phyloP scores from a whole-genome alignment of 495 filamentous ascomycete genomes.

The Diplogelasinospora grovesii region DNA sequence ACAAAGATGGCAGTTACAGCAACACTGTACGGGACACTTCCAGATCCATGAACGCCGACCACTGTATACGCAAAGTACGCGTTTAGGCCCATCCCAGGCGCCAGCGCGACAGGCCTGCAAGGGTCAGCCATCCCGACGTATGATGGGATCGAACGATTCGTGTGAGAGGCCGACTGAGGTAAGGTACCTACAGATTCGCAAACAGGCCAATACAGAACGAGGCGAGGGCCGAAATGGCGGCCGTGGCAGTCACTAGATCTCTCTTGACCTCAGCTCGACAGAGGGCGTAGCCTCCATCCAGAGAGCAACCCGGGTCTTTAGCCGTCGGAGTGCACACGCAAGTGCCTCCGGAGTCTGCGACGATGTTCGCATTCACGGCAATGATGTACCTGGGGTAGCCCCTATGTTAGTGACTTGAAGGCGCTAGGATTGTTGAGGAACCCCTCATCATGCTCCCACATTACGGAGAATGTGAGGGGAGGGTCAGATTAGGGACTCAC shows the following conservation, averaged over 20 bases:
- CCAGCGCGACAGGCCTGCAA: slow-evolving; percentile 61
- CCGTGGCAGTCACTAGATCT: slow-evolving; percentile 73
- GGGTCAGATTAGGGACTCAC: slow-evolving; percentile 34
- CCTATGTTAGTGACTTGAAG: too few relatives aligned
- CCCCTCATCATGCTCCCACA: too few relatives aligned
- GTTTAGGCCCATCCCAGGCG: slow-evolving; percentile 79
- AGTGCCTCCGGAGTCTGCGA: slow-evolving; percentile 52
- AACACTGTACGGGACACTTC: slow-evolving; percentile 58
- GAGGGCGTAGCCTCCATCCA: slow-evolving; percentile 54
- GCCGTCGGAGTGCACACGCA: slow-evolving; percentile 56
- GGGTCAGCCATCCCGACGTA: not conserved
- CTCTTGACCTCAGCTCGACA: slow-evolving; percentile 62
- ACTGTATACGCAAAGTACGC: slow-evolving; percentile 81
- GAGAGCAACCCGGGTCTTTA: slow-evolving; percentile 47
- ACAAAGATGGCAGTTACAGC: slow-evolving; percentile 79
- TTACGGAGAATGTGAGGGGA: too few relatives aligned
- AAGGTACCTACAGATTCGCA: slow-evolving; percentile 42
- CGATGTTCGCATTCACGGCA: slow-evolving; percentile 64
- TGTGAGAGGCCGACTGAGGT: not conserved
- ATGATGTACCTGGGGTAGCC: slow-evolving; percentile 54
- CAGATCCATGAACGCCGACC: slow-evolving; percentile 64
- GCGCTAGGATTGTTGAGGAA: too few relatives aligned
- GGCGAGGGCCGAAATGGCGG: slow-evolving; percentile 64
- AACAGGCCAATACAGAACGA: slow-evolving; percentile 72
- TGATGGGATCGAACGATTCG: too few relatives aligned